A percentile compares a stretch with the other conserved stretches of the same genome.
These are phyloP conservation scores for Aschersonia sp. DNA, from an alignment of 2,329 filamentous ascomycete genomes.

Conservation along the genomic window DNA sequence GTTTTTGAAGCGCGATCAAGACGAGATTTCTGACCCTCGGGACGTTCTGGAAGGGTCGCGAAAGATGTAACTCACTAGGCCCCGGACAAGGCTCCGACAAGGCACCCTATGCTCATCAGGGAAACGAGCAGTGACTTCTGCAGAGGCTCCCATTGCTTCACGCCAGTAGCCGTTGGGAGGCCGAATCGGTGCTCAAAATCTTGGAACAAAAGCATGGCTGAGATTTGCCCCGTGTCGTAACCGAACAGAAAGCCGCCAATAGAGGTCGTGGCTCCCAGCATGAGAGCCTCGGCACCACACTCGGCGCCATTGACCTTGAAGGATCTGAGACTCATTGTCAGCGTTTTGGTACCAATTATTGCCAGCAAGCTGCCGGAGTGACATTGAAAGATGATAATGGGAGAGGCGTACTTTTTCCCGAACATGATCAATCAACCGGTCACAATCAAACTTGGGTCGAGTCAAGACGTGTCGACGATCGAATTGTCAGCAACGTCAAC, in stretches of 20 bases:
- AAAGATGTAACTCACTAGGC: conserved; percentile 22
- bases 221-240: conserved; percentile 49
- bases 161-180: conserved; percentile 23
- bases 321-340: conserved; percentile 13
- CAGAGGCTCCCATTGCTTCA: conserved; percentile 23
- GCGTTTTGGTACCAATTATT: no score
- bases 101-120: conserved; percentile 39
- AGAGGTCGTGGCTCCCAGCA: conserved; percentile 36
- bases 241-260: conserved; percentile 50
- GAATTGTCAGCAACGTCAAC: background rate
- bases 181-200: conserved; percentile 45
- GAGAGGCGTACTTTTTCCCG: background rate
- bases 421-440: background rate
- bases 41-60: no score
- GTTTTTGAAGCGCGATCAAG: no score
- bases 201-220: conserved; percentile 30
- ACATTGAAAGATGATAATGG: no score
- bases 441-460: no score
- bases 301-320: conserved; percentile 27
- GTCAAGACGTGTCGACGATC: background rate
- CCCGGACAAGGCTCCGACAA: conserved; percentile 37
- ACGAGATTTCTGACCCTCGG: no score
- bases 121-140: conserved; percentile 38
- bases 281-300: conserved; percentile 23
- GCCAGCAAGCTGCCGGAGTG: no score